Evolutionary conservation across 2,329 filamentous ascomycete species (phyloP).

Genomic region (Beauveria asiatica): DNA sequence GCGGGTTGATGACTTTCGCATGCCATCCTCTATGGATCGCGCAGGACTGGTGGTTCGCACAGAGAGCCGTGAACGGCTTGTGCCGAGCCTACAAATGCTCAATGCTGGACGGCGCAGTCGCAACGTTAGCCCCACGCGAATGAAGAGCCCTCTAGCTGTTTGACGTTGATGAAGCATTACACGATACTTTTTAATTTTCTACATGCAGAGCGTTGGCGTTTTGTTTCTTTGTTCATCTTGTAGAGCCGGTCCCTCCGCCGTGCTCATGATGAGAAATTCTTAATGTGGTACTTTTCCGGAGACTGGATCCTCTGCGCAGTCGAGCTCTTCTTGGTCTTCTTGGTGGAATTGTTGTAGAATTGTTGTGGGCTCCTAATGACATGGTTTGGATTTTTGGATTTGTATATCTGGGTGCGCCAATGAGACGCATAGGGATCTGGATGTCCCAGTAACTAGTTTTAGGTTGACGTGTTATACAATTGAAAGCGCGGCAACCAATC

Average conservation of each 20-base stretch:
- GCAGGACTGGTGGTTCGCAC: constrained; percentile 72
- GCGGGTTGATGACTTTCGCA: constrained; percentile 39
- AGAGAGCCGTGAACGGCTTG: constrained; percentile 75
- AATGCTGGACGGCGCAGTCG: constrained; percentile 50
- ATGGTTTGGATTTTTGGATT: constrained; percentile 1
- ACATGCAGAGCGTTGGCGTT: constrained; percentile 4
- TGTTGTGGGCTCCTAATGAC: too few relatives aligned
- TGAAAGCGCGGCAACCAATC: neutral
- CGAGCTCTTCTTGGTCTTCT: neutral
- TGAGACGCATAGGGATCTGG: neutral
- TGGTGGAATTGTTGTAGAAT: neutral
- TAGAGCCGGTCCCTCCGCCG: neutral
- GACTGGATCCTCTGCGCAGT: too few relatives aligned
- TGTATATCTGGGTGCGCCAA: neutral
- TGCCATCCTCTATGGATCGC: constrained; percentile 46
- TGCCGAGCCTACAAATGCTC: constrained; percentile 45
- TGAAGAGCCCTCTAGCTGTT: constrained; percentile 47
- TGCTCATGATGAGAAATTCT: neutral
- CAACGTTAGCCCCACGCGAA: constrained; percentile 47
- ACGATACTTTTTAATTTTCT: neutral
- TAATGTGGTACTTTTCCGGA: neutral
- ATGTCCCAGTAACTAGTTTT: neutral
- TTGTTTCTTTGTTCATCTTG: neutral
- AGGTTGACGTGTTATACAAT: constrained; percentile 5
- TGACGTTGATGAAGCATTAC: neutral